Evolutionary conservation across 2,329 filamentous ascomycete species (phyloP).

Genomic region (Rhexocercosporidium sp.): DNA sequence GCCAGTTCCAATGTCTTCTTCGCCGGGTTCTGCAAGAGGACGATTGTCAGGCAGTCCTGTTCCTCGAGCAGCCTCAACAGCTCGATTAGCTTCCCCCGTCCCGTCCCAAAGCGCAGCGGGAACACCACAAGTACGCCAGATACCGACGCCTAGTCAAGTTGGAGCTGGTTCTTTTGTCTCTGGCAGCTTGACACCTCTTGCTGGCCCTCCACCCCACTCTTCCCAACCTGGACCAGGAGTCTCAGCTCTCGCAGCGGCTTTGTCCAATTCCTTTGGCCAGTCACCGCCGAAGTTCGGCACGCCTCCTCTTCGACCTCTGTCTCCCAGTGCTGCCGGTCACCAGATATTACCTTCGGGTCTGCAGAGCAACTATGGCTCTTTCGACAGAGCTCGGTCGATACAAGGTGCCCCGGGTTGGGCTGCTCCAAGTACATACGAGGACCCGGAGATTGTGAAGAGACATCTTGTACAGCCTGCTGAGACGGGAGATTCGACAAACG

Average conservation of each 20-base stretch:
- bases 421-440: conserved; percentile 72
- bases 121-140: conserved; percentile 55
- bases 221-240: conserved; percentile 78
- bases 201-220: conserved; percentile 60
- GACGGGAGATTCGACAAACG: conserved; percentile 35
- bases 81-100: conserved; percentile 64
- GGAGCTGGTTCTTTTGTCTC: conserved; percentile 40
- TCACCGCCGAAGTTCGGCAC: conserved; percentile 74
- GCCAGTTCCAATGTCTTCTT: conserved; percentile 51
- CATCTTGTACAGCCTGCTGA: conserved; percentile 81
- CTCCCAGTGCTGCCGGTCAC: conserved; percentile 58
- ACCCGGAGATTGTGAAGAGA: conserved; percentile 87
- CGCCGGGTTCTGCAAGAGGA: conserved; percentile 50
- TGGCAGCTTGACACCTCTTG: conserved; percentile 64
- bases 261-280: conserved; percentile 74
- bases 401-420: conserved; percentile 48
- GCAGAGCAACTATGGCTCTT: conserved; percentile 83
- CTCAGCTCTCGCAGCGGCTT: conserved; percentile 86
- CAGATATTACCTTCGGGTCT: conserved; percentile 48
- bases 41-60: conserved; percentile 50
- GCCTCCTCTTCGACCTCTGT: conserved; percentile 61
- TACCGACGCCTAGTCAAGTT: conserved; percentile 51
- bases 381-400: conserved; percentile 66
- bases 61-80: conserved; percentile 64
- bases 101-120: conserved; percentile 49